Base-by-base conservation (phyloP, 169 alveolate species). In the Cryptosporidium parvum region DNA sequence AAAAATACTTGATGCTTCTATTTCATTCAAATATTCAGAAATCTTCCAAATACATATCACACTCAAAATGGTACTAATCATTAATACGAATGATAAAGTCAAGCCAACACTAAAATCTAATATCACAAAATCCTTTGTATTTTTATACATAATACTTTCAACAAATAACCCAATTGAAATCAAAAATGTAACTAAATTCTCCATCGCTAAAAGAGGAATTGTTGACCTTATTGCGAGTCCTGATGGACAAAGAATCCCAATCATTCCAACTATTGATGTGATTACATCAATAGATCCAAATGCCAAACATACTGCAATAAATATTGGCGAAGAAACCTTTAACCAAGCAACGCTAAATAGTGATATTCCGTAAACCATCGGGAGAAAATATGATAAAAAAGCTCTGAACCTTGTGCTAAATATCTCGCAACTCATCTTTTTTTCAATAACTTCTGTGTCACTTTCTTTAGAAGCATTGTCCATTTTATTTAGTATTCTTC, bases 201-300 rank as follows among this genome's bases (percentile, higher is more conserved):
- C 89, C 75, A 80, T 62, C 62, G 89, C 89, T 29, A 80, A 62
- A 6, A 80, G 68, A 26, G 89, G 89, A 45, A 80, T 62, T 33
- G 89, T 80, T 61, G 89, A 80, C 16, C 89, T 80, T 80, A 80
- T 80, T 80, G 89, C 89, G 16, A 80, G 65, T 14, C 75, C 89
- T 7, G 89, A 80, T 10, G 89, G 89, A 26, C 89, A 80, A 23
- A 80, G 51, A 23, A 80, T 44, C 21, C 89, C 89, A 45, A 80
- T 80, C 89, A 80, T 80, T 9, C 89, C 89, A 65, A 80, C 89
- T 21, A 80, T 80, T 44, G 89, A 80, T 61, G 89, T 80, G 0
- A 80, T 56, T 4, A 80, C 89, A 80, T 80, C 89, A n/a, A 80
- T 65, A 18, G 89, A 80, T 44, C 89, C 89, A 65, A 80, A 80